Evolutionary conservation across 73 alveolate species (phyloP).

Genomic region (Paramecium sexaurelia): DNA sequence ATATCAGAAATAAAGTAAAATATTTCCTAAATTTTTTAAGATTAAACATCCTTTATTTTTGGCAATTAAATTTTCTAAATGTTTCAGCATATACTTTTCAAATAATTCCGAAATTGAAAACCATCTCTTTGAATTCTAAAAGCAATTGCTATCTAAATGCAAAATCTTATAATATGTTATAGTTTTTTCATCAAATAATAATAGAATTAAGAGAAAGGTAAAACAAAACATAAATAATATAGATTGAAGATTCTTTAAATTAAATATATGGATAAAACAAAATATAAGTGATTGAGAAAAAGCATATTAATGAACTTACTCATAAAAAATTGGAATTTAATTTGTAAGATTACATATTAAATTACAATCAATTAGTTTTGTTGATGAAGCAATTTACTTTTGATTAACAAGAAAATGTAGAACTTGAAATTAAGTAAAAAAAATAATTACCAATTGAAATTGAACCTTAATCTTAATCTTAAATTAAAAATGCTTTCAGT

Average conservation of each 20-base stretch:
- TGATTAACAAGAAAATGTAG: not conserved
- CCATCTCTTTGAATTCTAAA: not conserved
- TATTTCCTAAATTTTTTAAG: not conserved
- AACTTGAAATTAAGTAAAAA: not conserved
- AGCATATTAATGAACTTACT: not conserved
- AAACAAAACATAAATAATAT: not conserved
- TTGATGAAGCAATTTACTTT: not conserved
- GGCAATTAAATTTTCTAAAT: conserved; percentile 60
- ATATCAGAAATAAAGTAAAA: conserved; percentile 67
- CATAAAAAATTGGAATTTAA: not conserved
- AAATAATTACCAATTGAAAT: not conserved
- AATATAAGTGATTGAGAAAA: not conserved
- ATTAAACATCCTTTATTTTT: conserved; percentile 64
- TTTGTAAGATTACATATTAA: not conserved
- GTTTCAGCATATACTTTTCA: conserved; percentile 33
- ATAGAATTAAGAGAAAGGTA: conserved; percentile 45
- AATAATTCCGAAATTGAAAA: not conserved
- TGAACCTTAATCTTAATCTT: not conserved
- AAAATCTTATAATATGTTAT: not conserved
- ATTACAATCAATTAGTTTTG: not conserved
- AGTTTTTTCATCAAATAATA: not conserved
- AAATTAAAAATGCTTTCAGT: not conserved
- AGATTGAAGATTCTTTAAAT: conserved; percentile 32
- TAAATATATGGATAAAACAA: not conserved
- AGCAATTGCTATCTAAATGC: not conserved